Evolutionary conservation across 1,284 basidiomycete species (phyloP).

Genomic region (Caloboletus firmus): DNA sequence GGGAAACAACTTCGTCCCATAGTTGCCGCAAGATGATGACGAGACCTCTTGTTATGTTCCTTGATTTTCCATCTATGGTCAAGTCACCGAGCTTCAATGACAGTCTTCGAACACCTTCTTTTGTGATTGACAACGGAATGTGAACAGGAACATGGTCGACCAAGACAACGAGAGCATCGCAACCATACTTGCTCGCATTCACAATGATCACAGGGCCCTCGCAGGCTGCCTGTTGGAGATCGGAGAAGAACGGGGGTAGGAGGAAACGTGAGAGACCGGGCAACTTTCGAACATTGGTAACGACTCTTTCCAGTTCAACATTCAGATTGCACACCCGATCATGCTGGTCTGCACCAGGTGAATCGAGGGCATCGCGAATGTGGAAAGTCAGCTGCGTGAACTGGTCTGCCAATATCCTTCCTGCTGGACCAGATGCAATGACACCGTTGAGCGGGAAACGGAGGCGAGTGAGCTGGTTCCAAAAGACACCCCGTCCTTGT

Average conservation of each 20-base stretch:
- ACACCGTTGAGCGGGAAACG: neutral
- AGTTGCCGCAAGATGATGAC: neutral
- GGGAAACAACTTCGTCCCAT: neutral
- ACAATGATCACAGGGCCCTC: neutral
- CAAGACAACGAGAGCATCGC: neutral
- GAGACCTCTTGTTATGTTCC: neutral
- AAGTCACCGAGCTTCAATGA: neutral
- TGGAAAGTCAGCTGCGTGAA: neutral
- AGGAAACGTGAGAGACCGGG: neutral
- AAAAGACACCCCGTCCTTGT: neutral
- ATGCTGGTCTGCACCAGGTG: neutral
- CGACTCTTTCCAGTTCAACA: neutral
- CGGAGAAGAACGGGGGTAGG: neutral
- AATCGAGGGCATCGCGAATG: neutral
- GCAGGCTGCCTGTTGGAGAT: neutral
- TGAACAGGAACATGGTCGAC: neutral
- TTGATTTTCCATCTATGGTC: neutral
- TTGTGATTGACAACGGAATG: neutral
- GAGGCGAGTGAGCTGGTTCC: neutral
- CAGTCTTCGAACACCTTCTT: neutral
- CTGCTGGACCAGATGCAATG: neutral
- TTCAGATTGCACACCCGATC: neutral
- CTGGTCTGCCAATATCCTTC: neutral
- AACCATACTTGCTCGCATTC: neutral
- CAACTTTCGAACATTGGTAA: neutral